A percentile compares a stretch with the other conserved stretches of the same genome.
These are phyloP conservation scores for Daedaleopsis sinensis DNA, from an alignment of 768 basidiomycete species.

Conservation along the genomic window DNA sequence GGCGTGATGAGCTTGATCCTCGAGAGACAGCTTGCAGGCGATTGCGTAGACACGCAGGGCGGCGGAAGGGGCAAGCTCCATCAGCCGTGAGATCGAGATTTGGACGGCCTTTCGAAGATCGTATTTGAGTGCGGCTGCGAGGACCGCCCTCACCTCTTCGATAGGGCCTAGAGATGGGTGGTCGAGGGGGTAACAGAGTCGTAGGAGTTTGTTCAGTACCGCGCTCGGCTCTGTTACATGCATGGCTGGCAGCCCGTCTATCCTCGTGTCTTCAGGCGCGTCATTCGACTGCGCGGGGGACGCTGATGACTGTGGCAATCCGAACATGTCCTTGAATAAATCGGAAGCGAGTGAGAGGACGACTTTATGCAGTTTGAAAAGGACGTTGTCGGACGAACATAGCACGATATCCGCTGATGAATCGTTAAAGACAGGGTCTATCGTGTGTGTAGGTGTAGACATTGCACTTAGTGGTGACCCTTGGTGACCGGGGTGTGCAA, in stretches of 20 bases:
- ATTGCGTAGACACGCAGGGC: constrained; percentile 21
- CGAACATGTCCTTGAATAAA: constrained; percentile 42
- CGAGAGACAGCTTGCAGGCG: constrained; percentile 20
- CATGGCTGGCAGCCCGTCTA: background rate
- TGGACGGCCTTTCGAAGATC: constrained; percentile 19
- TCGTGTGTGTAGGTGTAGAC: no score
- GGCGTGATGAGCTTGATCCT: constrained; percentile 19
- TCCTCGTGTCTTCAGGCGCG: no score
- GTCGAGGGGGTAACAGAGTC: constrained; percentile 24
- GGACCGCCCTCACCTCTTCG: constrained; percentile 11
- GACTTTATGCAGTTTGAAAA: constrained; percentile 38
- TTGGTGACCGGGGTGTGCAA: no score
- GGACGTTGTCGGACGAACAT: constrained; percentile 51
- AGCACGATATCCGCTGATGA: constrained; percentile 47
- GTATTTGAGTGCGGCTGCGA: constrained; percentile 29
- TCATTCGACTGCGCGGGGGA: no score
- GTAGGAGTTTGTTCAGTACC: constrained; percentile 21
- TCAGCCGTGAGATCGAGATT: constrained; percentile 2
- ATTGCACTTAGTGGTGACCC: no score
- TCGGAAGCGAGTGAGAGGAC: constrained; percentile 39
- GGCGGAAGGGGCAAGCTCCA: background rate
- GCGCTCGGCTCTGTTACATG: constrained; percentile 15
- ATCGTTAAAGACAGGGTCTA: constrained; percentile 5
- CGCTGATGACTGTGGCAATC: constrained; percentile 52
- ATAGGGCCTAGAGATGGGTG: constrained; percentile 8